Conservation (phyloP, 371 early-diverging fungal genomes). For the Actinomucor elegans region DNA sequence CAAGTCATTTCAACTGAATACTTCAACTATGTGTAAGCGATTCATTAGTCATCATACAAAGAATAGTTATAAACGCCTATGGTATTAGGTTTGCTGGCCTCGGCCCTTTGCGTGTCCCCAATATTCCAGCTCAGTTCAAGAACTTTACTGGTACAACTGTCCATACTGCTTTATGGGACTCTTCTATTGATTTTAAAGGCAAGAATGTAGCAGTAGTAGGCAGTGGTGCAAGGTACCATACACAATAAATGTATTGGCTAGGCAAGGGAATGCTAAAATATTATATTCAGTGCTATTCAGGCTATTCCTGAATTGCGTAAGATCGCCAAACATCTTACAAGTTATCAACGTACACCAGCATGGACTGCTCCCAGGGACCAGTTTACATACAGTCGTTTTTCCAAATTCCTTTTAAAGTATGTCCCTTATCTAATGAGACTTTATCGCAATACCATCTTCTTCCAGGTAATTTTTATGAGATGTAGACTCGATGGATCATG, state of each 20-base stretch:
- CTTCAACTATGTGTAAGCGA: constrained; percentile 32
- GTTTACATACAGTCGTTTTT: constrained; percentile 19
- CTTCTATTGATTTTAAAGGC: constrained; percentile 40
- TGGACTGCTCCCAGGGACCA: constrained; percentile 43
- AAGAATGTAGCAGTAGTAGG: constrained; percentile 58
- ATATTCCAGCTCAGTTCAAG: constrained; percentile 49
- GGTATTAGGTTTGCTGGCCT: constrained; percentile 6
- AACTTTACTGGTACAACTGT: constrained; percentile 45
- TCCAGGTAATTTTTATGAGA: neutral
- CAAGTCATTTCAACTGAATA: constrained; percentile 8
- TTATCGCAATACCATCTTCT: constrained; percentile 17
- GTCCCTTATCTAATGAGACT: constrained; percentile 39
- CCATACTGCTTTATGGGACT: constrained; percentile 57
- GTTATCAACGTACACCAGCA: constrained; percentile 55
- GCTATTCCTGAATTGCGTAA: constrained; percentile 46
- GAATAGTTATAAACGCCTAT: neutral
- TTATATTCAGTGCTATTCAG: constrained; percentile 43
- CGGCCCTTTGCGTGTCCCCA: constrained; percentile 55
- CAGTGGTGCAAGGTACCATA: constrained; percentile 58
- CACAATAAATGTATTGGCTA: no score
- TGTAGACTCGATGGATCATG: no score
- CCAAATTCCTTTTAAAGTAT: constrained; percentile 39
- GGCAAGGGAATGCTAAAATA: no score
- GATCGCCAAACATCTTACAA: constrained; percentile 37
- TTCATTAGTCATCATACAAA: neutral